Evolutionary conservation across 164 flowering plant species (phyloP).

Genomic region (Kalanchoe fedtschenkoi): DNA sequence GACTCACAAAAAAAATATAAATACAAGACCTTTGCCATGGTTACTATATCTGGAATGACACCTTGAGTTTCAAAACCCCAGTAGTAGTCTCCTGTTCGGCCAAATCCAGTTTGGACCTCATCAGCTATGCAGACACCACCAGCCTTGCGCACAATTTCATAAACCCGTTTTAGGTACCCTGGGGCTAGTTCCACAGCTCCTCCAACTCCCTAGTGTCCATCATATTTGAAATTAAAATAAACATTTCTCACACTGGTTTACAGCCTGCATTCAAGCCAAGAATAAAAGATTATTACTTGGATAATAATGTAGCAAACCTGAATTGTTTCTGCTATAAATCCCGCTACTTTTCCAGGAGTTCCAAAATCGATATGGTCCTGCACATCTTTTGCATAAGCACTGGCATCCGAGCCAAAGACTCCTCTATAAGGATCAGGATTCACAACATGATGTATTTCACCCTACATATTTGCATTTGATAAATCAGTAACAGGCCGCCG

Average conservation of each 20-base stretch:
- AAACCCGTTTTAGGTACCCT: slow-evolving; percentile 79
- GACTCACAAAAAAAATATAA: background rate
- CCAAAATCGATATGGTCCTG: slow-evolving; percentile 94
- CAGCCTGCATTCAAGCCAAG: too few relatives aligned
- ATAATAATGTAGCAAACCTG: slow-evolving; percentile 61
- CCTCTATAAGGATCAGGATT: slow-evolving; percentile 97
- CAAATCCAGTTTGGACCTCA: slow-evolving; percentile 99
- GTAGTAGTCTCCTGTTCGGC: slow-evolving; percentile 92
- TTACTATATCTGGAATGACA: slow-evolving; percentile 90
- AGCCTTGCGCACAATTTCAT: slow-evolving; percentile 82
- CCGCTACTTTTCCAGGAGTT: slow-evolving; percentile 87
- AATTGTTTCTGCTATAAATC: slow-evolving; percentile 95
- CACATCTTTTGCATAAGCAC: slow-evolving; percentile 67
- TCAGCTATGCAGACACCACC: slow-evolving; percentile 99
- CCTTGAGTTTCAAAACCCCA: slow-evolving; percentile 98
- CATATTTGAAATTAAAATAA: background rate
- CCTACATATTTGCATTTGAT: slow-evolving; percentile 31
- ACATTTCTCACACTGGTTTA: background rate
- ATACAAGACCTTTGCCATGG: slow-evolving; percentile 92
- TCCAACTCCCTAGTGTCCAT: slow-evolving; percentile 68
- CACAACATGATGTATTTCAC: slow-evolving; percentile 89
- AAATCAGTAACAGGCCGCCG: background rate
- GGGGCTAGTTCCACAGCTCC: slow-evolving; percentile 98
- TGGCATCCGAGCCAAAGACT: slow-evolving; percentile 68
- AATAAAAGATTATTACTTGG: too few relatives aligned